Evolutionary conservation across 2,329 filamentous ascomycete genomes (phyloP), one percentile per base, ranked within the genome.

Genomic region (Pyricularia grisea): DNA sequence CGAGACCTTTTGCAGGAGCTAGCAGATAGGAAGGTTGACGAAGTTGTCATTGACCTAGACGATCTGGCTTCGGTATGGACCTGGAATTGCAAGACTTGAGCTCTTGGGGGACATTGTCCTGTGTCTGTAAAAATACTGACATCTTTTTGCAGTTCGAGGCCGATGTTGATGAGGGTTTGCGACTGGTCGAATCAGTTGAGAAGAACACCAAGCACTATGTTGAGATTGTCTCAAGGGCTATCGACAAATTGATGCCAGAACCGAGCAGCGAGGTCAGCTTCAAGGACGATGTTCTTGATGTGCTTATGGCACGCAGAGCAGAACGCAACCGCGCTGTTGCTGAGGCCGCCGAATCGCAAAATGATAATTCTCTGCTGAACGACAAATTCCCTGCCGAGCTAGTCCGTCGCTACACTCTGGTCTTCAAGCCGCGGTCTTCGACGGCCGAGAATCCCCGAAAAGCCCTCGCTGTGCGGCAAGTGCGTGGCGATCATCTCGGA

Each of bases 281-380:
- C 85, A 98, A 98, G 79, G 94, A 97, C 76, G 95, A 99, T 79
- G 94, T 98, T 11, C 85, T 99, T 63, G 95, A 99, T 79, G 92
- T 99, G 33, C 90, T 99, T 75, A 96, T 97, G 91, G 92, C 93
- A 60, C 92, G 97, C 77, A 90, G 95, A 74, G 89, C 92, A 74
- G 90, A 90, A 74, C 89, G 93, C 74, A 98, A 99, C 78, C 91
- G 92, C 73, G 89, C 90, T 63, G 84, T 96, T 71, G 81, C 85
- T 25, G 85, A 88, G 73, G 85, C 86, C n/a, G 87, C 88, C 28
- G 90, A 92, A 73, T 84, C 86, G 68, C 84, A 85, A 73, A 81
- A 86, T 75, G 88, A 94, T 77, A 84, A 88, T 7, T 85, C 86
- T 4, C 79, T 88, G 30, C 84, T 89, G 25, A 87, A 92, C 68